phyloP scores from a whole-genome alignment of 2,329 filamentous ascomycete species.

The Teratosphaeria gauchensis region DNA sequence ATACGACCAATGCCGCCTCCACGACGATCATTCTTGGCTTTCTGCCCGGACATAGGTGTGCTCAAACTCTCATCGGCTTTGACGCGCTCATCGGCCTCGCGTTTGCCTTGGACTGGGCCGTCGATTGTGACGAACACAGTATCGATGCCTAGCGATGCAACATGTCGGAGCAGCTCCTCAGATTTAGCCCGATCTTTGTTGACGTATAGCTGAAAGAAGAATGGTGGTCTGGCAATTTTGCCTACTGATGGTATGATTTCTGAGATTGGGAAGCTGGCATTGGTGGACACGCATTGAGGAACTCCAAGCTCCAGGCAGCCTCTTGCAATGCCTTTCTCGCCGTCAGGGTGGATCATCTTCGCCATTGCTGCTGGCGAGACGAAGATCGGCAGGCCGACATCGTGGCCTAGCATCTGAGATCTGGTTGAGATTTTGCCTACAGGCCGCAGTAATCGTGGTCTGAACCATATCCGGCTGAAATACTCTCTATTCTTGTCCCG shows the following conservation, averaged over 20 bases:
- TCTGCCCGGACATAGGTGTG: slow-evolving; percentile 43
- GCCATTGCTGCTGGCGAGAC: slow-evolving; percentile 30
- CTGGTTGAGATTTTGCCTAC: slow-evolving; percentile 27
- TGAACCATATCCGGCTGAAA: slow-evolving; percentile 37
- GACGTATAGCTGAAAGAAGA: slow-evolving; percentile 57
- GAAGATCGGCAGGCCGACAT: slow-evolving; percentile 27
- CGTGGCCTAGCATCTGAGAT: slow-evolving; percentile 26
- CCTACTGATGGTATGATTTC: slow-evolving; percentile 21
- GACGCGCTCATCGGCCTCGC: slow-evolving; percentile 39
- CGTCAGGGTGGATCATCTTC: slow-evolving; percentile 27
- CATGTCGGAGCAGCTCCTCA: slow-evolving; percentile 39
- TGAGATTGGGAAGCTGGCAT: slow-evolving; percentile 24
- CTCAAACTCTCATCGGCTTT: slow-evolving; percentile 39
- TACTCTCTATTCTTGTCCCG: slow-evolving; percentile 33
- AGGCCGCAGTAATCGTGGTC: slow-evolving; percentile 37
- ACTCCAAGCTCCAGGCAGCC: slow-evolving; percentile 19
- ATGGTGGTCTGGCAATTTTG: slow-evolving; percentile 17
- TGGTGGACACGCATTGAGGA: slow-evolving; percentile 24
- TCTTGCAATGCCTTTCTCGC: slow-evolving; percentile 28
- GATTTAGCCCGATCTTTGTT: slow-evolving; percentile 46
- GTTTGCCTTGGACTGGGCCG: slow-evolving; percentile 47
- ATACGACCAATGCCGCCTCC: slow-evolving; percentile 47
- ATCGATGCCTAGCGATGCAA: slow-evolving; percentile 38
- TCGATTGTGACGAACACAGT: slow-evolving; percentile 53
- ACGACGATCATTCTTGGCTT: slow-evolving; percentile 42